A percentile compares a stretch with the other conserved stretches of the same genome.
Conservation (phyloP, 2,329 filamentous ascomycete genomes). For the Cercospora sojina region DNA sequence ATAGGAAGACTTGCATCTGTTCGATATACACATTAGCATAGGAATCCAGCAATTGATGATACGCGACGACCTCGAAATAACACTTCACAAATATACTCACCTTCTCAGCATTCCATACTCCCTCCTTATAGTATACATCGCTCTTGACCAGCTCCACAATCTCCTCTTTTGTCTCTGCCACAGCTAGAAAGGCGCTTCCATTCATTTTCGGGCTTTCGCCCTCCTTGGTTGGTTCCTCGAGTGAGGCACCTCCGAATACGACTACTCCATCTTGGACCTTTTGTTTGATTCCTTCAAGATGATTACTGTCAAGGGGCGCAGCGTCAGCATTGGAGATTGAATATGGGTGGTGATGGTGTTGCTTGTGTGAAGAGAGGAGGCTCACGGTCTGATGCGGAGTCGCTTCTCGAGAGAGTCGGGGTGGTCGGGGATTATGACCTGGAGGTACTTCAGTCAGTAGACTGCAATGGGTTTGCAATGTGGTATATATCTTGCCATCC, state of each 20-base stretch:
- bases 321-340: too few species aligned
- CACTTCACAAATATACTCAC: constrained; percentile 25
- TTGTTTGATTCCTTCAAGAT: constrained; percentile 58
- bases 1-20: constrained; percentile 48
- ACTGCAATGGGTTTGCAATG: not conserved
- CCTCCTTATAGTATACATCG: constrained; percentile 69
- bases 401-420: constrained; percentile 44
- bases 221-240: constrained; percentile 64
- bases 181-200: constrained; percentile 69
- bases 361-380: not conserved
- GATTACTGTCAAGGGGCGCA: constrained; percentile 38
- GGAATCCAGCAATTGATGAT: too few species aligned
- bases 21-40: not conserved
- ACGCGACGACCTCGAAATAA: too few species aligned
- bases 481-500: constrained; percentile 39
- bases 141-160: constrained; percentile 59
- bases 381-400: constrained; percentile 44
- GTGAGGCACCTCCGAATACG: constrained; percentile 68
- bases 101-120: constrained; percentile 71
- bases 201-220: constrained; percentile 67
- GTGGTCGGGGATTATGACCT: constrained; percentile 49
- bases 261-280: constrained; percentile 56
- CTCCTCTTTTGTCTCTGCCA: constrained; percentile 68
- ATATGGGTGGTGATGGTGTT: not conserved
- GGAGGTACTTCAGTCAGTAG: not conserved